Evolutionary conservation across 331 rosid species (phyloP).

Genomic region (Cydonia oblonga): DNA sequence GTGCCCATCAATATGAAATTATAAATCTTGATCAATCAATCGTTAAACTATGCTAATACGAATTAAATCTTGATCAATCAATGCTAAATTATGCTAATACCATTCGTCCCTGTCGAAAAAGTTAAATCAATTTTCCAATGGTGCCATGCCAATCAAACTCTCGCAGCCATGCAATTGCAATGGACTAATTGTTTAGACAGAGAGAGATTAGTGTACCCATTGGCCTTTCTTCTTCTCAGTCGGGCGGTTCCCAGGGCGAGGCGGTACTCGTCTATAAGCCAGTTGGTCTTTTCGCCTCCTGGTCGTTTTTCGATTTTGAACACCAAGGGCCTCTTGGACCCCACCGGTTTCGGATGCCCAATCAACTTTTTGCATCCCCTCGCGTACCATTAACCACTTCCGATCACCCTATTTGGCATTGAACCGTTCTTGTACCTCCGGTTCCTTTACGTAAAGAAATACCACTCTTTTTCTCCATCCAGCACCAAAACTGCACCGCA

Average conservation of each 20-base stretch:
- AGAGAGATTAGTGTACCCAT: slow-evolving; percentile 30
- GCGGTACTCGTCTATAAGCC: slow-evolving; percentile 89
- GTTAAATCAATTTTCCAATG: too few species aligned
- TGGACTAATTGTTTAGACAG: too few species aligned
- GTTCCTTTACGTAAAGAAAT: slow-evolving; percentile 62
- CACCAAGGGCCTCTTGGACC: slow-evolving; percentile 76
- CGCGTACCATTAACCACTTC: slow-evolving; percentile 84
- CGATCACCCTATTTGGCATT: slow-evolving; percentile 80
- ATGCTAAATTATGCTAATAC: too few species aligned
- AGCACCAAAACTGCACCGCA: slow-evolving; percentile 29
- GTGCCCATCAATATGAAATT: too few species aligned
- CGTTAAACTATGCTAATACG: too few species aligned
- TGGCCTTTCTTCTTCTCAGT: slow-evolving; percentile 67
- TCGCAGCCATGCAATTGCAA: too few species aligned
- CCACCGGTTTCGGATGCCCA: slow-evolving; percentile 63
- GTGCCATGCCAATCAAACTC: too few species aligned
- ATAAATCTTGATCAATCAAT: too few species aligned
- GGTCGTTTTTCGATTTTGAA: slow-evolving; percentile 76
- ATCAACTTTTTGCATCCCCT: slow-evolving; percentile 86
- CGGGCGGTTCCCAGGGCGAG: slow-evolving; percentile 75
- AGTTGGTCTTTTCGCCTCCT: slow-evolving; percentile 71
- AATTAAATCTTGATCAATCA: too few species aligned
- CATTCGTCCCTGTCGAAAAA: too few species aligned
- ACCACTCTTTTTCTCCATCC: slow-evolving; percentile 88
- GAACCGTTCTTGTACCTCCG: slow-evolving; percentile 78